These are phyloP conservation scores for Astraeus odoratus DNA, from an alignment of 768 basidiomycete species.

Conservation along the genomic window DNA sequence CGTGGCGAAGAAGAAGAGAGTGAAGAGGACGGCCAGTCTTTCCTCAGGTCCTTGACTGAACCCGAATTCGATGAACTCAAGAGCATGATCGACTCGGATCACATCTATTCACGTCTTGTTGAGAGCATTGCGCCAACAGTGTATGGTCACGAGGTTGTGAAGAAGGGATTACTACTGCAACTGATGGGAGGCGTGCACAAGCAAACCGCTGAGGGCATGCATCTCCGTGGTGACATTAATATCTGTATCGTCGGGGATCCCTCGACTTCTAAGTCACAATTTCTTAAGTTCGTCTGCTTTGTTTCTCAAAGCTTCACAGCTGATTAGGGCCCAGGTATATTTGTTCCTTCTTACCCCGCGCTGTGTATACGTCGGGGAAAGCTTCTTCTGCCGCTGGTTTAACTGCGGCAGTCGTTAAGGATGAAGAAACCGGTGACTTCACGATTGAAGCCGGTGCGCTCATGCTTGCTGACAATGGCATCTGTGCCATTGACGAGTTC, in stretches of 20 bases:
- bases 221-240: conserved; percentile 97
- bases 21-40: conserved; percentile 73
- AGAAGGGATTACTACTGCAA: conserved; percentile 93
- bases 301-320: not conserved
- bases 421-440: conserved; percentile 98
- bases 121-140: conserved; percentile 96
- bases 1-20: conserved; percentile 82
- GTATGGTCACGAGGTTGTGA: conserved; percentile 98
- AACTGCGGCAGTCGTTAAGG: conserved; percentile 96
- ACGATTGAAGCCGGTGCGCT: conserved; percentile 98
- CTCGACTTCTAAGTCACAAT: conserved; percentile 96
- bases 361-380: conserved; percentile 99
- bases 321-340: conserved; percentile 61
- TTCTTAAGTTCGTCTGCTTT: conserved; percentile 71
- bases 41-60: conserved; percentile 83
- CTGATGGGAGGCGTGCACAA: conserved; percentile 99
- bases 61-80: conserved; percentile 94
- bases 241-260: conserved; percentile 98
- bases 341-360: conserved; percentile 94
- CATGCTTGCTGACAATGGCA: conserved; percentile 99
- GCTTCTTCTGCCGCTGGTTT: conserved; percentile 98
- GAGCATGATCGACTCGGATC: conserved; percentile 88
- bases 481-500: conserved; percentile 99
- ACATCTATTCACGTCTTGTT: conserved; percentile 92
- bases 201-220: conserved; percentile 91